phyloP scores from a whole-genome alignment of 768 basidiomycete genomes.

The Kwoniella sp. region DNA sequence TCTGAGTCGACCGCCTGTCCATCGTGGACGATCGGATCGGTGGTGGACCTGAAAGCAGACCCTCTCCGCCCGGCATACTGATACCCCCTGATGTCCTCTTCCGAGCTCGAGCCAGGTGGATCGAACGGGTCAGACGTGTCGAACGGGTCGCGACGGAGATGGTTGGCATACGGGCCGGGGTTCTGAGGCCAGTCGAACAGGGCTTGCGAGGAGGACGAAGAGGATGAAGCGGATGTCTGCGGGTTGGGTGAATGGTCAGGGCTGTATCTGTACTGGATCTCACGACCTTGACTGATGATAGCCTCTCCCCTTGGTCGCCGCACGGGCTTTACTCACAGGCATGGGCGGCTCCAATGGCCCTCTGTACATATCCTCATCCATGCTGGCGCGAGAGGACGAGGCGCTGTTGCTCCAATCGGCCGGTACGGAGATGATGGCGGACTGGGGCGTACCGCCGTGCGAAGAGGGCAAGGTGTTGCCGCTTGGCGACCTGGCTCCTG shows the following conservation, averaged over 20 bases:
- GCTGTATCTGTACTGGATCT: not conserved
- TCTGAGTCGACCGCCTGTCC: slow-evolving; percentile 23
- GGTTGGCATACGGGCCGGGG: slow-evolving; percentile 4
- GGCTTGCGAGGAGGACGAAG: slow-evolving; percentile 32
- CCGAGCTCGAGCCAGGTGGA: slow-evolving; percentile 14
- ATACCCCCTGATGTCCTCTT: slow-evolving; percentile 5
- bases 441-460: slow-evolving; percentile 20
- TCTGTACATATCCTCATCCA: slow-evolving; percentile 7
- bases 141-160: slow-evolving; percentile 16
- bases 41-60: slow-evolving; percentile 7
- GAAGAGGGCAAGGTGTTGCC: slow-evolving; percentile 1
- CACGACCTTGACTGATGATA: no score
- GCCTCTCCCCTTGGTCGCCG: no score
- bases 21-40: slow-evolving; percentile 14
- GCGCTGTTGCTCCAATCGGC: slow-evolving; percentile 19
- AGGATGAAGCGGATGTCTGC: slow-evolving; percentile 31
- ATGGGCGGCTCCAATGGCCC: slow-evolving; percentile 14
- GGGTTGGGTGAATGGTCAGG: not conserved
- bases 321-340: slow-evolving; percentile 11
- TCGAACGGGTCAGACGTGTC: slow-evolving; percentile 15
- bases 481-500: slow-evolving; percentile 12
- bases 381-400: slow-evolving; percentile 8
- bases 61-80: not conserved
- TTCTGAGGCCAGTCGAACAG: slow-evolving; percentile 24
- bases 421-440: slow-evolving; percentile 26